A percentile compares a stretch with the other conserved stretches of the same genome.
Conservation (phyloP, 2,329 filamentous ascomycete genomes). For the Hypoxylon sp. region DNA sequence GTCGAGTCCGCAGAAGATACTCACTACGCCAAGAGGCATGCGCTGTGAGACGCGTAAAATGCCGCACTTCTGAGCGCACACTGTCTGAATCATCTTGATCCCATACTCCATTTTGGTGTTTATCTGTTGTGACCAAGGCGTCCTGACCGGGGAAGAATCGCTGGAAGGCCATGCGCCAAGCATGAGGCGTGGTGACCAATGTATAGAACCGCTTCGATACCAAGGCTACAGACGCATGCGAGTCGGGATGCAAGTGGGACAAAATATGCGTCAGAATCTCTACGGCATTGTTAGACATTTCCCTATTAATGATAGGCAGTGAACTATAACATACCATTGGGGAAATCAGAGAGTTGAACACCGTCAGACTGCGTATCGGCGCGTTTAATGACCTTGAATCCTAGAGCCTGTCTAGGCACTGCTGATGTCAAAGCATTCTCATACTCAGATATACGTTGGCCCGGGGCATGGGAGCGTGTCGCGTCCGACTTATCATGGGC, state of each 20-base stretch:
- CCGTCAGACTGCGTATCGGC: conserved; percentile 58
- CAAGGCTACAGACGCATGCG: conserved; percentile 84
- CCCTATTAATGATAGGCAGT: conserved; percentile 35
- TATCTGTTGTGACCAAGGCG: conserved; percentile 60
- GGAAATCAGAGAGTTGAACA: conserved; percentile 71
- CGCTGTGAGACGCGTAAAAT: conserved; percentile 85
- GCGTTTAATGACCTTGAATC: conserved; percentile 71
- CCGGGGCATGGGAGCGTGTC: conserved; percentile 56
- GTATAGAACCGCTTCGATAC: conserved; percentile 90
- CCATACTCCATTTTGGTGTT: conserved; percentile 58
- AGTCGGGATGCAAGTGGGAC: conserved; percentile 89
- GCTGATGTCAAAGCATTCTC: conserved; percentile 70
- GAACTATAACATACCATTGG: conserved; percentile 78
- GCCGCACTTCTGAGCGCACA: conserved; percentile 79
- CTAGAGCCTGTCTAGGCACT: conserved; percentile 64
- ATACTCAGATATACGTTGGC: conserved; percentile 72
- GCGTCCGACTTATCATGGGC: conserved; percentile 51
- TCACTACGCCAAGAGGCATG: conserved; percentile 96
- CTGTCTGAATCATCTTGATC: conserved; percentile 66
- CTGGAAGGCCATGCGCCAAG: conserved; percentile 93
- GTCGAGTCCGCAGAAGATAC: conserved; percentile 88
- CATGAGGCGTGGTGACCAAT: conserved; percentile 90
- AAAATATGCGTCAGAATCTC: conserved; percentile 93
- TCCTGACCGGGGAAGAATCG: conserved; percentile 89
- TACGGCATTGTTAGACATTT: conserved; percentile 59